Conservation (phyloP, 75 land plant genomes). For the Isoetes taiwanensis region DNA sequence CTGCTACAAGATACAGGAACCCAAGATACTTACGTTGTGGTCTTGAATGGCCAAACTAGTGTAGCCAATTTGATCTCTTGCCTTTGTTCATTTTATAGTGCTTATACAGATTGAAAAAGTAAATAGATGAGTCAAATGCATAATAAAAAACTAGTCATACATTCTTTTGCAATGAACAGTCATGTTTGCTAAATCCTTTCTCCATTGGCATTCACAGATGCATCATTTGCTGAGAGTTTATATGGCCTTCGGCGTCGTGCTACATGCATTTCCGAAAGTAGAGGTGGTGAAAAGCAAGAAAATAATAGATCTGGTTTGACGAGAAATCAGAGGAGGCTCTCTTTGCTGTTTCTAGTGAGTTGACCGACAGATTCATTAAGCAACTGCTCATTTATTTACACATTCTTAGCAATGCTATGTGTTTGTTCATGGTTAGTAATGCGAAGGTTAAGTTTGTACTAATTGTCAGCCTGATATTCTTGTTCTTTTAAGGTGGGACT, state of each 20-base stretch:
- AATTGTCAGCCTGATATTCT: not conserved
- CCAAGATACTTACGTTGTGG: too few relatives aligned
- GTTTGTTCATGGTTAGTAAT: not conserved
- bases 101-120: too few relatives aligned
- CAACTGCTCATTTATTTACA: too few relatives aligned
- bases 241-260: slow-evolving; percentile 81
- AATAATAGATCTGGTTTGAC: slow-evolving; percentile 29
- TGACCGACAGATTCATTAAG: too few relatives aligned
- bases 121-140: too few relatives aligned
- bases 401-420: not conserved
- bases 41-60: too few relatives aligned
- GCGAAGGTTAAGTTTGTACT: not conserved
- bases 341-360: slow-evolving; percentile 81
- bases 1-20: too few relatives aligned
- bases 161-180: not conserved
- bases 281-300: slow-evolving; percentile 3
- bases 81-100: too few relatives aligned
- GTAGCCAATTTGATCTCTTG: too few relatives aligned
- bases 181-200: not conserved
- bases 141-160: too few relatives aligned
- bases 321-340: slow-evolving; percentile 63
- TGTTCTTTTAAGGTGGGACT: slow-evolving; percentile 54
- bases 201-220: slow-evolving; percentile 49
- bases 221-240: slow-evolving; percentile 86
- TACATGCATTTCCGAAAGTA: slow-evolving; percentile 21